Evolutionary conservation across 2,329 filamentous ascomycete species (phyloP).

Genomic region (Botrytis squamosa): DNA sequence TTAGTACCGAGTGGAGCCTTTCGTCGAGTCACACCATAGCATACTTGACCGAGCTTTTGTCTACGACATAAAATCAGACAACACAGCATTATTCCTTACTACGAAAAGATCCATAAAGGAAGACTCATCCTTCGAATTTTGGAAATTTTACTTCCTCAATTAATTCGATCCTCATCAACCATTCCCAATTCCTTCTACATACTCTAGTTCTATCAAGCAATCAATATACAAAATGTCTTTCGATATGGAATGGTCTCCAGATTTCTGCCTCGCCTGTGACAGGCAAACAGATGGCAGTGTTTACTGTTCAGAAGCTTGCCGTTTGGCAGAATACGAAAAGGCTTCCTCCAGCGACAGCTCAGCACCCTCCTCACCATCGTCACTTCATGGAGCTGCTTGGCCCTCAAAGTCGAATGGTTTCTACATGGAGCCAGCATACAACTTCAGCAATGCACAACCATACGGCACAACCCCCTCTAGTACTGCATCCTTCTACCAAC

Average conservation of each 20-base stretch:
- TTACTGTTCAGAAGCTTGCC: conserved; percentile 92
- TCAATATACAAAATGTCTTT: conserved; percentile 35
- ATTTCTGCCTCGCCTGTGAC: conserved; percentile 94
- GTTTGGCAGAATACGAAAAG: conserved; percentile 82
- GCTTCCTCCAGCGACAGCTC: conserved; percentile 56
- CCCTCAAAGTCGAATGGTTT: conserved; percentile 56
- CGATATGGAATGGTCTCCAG: conserved; percentile 68
- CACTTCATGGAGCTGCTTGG: conserved; percentile 48
- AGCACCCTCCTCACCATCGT: conserved; percentile 55
- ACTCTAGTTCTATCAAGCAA: conserved; percentile 16
- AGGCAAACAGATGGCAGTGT: conserved; percentile 77
- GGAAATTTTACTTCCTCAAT: conserved; percentile 5
- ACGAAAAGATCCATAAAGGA: conserved; percentile 19
- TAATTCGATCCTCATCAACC: conserved; percentile 16
- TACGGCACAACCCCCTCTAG: conserved; percentile 50
- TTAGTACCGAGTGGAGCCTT: conserved; percentile 32
- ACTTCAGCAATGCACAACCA: conserved; percentile 66
- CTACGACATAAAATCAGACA: conserved; percentile 24
- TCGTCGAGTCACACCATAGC: conserved; percentile 36
- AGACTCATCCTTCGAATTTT: conserved; percentile 18
- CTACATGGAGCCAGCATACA: conserved; percentile 71
- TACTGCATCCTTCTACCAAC: conserved; percentile 45
- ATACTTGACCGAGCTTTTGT: conserved; percentile 26
- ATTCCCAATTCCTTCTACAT: conserved; percentile 9
- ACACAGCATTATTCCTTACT: conserved; percentile 21